phyloP scores from a whole-genome alignment of 495 filamentous ascomycete genomes.

The Saxophila tyrrhenica region DNA sequence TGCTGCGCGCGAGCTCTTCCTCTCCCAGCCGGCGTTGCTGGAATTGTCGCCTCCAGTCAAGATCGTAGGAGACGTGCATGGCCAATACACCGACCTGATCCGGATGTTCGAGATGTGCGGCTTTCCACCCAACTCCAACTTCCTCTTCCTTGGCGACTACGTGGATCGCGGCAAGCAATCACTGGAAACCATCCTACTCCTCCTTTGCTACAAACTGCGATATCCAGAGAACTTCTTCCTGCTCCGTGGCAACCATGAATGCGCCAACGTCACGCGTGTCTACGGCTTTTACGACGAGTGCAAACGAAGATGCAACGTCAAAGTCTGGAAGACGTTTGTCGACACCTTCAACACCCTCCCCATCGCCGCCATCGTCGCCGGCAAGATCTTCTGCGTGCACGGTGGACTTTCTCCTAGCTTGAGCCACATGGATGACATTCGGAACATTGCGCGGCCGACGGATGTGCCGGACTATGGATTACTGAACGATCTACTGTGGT shows the following conservation, averaged over 20 bases:
- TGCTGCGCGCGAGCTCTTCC: conserved; percentile 73
- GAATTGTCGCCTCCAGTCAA: conserved; percentile 96
- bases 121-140: conserved; percentile 89
- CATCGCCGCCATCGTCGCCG: conserved; percentile 90
- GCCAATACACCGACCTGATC: conserved; percentile 95
- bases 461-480: conserved; percentile 97
- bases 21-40: conserved; percentile 82
- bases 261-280: conserved; percentile 94
- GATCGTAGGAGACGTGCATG: conserved; percentile 96
- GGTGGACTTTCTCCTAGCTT: conserved; percentile 88
- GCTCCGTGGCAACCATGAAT: conserved; percentile 93
- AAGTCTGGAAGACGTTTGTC: conserved; percentile 98
- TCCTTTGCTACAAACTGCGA: conserved; percentile 97
- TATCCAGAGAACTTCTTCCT: conserved; percentile 99
- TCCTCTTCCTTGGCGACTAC: conserved; percentile 93
- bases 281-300: conserved; percentile 99
- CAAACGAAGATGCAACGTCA: conserved; percentile 94
- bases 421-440: conserved; percentile 96
- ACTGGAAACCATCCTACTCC: conserved; percentile 87
- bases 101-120: conserved; percentile 99
- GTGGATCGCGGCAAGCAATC: conserved; percentile 97
- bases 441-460: conserved; percentile 87
- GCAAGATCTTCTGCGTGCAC: conserved; percentile 98
- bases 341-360: conserved; percentile 96
- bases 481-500: conserved; percentile 94